phyloP scores from a whole-genome alignment of 441 rosid genomes.

The Croton setiger region DNA sequence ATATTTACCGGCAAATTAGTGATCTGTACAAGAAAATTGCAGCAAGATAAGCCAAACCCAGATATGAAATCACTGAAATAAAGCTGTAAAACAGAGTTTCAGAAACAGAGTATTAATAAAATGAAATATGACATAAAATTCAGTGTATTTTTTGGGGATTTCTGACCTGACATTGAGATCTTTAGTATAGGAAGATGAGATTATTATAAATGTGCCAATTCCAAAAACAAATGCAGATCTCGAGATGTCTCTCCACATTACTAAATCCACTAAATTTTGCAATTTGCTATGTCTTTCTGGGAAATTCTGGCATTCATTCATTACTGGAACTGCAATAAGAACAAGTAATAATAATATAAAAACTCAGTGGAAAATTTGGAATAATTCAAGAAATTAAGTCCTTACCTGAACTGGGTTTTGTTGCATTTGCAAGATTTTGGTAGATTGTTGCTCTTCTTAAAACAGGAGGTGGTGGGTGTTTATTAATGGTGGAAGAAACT shows the following conservation, averaged over 20 bases:
- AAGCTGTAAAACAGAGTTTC: conserved; percentile 41
- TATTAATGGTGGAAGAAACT: conserved; percentile 39
- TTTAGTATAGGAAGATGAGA: conserved; percentile 73
- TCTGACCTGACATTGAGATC: conserved; percentile 66
- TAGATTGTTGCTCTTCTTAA: conserved; percentile 38
- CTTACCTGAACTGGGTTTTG: conserved; percentile 35
- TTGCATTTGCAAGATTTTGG: conserved; percentile 22
- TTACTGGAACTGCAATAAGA: conserved; percentile 26
- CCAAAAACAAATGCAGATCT: conserved; percentile 77
- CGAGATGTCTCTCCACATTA: conserved; percentile 86
- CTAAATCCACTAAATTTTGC: conserved; percentile 79
- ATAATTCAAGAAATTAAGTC: background rate
- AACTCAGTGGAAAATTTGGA: background rate
- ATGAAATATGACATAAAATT: background rate
- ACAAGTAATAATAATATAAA: background rate
- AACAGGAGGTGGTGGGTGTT: conserved; percentile 52
- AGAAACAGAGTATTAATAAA: conserved; percentile 10
- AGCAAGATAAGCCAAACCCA: conserved; percentile 73
- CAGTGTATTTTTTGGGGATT: background rate
- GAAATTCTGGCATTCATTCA: conserved; percentile 33
- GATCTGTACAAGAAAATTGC: conserved; percentile 65
- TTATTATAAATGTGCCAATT: conserved; percentile 60
- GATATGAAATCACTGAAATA: conserved; percentile 67
- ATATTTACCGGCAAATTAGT: conserved; percentile 55
- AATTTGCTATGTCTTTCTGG: conserved; percentile 55